Evolutionary conservation across 2,329 filamentous ascomycete genomes (phyloP).

Genomic region (Aspergillus floridensis): DNA sequence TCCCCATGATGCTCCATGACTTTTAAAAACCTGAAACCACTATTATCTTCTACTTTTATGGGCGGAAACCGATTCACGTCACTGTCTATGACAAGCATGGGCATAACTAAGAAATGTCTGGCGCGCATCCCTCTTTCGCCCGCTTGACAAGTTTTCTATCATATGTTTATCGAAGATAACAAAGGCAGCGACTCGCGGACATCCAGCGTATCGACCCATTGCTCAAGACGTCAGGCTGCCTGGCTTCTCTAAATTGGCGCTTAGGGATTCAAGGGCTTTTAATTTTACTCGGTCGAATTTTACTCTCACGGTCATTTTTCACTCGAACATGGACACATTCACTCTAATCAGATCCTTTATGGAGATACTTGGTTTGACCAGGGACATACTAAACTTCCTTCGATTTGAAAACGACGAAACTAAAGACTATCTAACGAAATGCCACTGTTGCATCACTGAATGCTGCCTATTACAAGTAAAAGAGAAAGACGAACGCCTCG

Average conservation of each 20-base stretch:
- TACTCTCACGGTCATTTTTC: too few relatives aligned
- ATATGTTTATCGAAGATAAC: too few relatives aligned
- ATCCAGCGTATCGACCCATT: not conserved
- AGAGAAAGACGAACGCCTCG: slow-evolving; percentile 1
- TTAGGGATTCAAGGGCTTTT: not conserved
- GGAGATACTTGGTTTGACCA: not conserved
- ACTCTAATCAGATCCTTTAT: not conserved
- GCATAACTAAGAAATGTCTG: too few relatives aligned
- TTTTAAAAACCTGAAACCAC: too few relatives aligned
- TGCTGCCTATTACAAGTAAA: slow-evolving; percentile 3
- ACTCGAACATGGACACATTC: not conserved
- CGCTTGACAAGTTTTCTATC: too few relatives aligned
- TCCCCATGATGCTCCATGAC: too few relatives aligned
- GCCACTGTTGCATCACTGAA: not conserved
- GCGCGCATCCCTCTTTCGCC: too few relatives aligned
- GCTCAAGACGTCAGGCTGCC: not conserved
- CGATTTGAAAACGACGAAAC: not conserved
- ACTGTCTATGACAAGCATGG: too few relatives aligned
- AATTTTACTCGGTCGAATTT: not conserved
- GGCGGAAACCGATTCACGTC: too few relatives aligned
- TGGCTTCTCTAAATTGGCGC: not conserved
- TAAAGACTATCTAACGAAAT: not conserved
- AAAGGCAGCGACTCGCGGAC: not conserved
- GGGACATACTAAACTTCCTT: not conserved
- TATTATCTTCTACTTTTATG: too few relatives aligned